These are phyloP conservation scores for Russula sp. DNA, from an alignment of 768 basidiomycete species.

Conservation along the genomic window DNA sequence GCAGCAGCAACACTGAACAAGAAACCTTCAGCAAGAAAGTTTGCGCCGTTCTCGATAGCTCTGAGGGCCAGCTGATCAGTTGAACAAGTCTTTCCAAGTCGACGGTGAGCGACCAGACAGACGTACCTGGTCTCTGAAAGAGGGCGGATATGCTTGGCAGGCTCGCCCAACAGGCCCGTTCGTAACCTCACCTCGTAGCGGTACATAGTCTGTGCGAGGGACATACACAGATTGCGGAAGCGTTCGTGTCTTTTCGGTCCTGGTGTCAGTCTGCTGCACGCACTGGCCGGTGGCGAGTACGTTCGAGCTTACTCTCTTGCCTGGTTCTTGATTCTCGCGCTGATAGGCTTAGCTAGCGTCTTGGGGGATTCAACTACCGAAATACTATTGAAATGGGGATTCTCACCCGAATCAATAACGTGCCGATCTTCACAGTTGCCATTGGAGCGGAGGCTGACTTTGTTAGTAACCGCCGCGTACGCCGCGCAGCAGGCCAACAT, in stretches of 20 bases:
- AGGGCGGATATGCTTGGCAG: constrained; percentile 63
- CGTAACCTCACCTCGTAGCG: constrained; percentile 65
- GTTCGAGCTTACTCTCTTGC: constrained; percentile 28
- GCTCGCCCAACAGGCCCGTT: constrained; percentile 72
- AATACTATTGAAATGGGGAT: background rate
- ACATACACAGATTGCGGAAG: constrained; percentile 65
- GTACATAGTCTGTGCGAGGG: constrained; percentile 73
- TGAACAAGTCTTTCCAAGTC: background rate
- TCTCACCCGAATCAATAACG: constrained; percentile 67
- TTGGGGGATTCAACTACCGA: background rate
- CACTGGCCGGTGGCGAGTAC: background rate
- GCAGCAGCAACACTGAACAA: constrained; percentile 70
- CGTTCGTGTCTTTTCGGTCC: constrained; percentile 58
- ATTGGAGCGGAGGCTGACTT: constrained; percentile 32
- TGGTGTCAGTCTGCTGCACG: background rate
- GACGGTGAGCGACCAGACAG: background rate
- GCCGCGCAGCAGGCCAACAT: background rate
- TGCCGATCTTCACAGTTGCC: constrained; percentile 71
- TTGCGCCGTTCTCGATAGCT: constrained; percentile 83
- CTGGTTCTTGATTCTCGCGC: constrained; percentile 25
- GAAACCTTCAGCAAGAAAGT: constrained; percentile 79
- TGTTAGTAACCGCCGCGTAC: too few species aligned
- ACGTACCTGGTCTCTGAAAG: constrained; percentile 69
- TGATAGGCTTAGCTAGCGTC: constrained; percentile 65
- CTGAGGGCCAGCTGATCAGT: constrained; percentile 32